Percentiles rank a stretch among this genome's conserved stretches.
phyloP scores from a whole-genome alignment of 345 rosid species.

The Aegle marmelos region DNA sequence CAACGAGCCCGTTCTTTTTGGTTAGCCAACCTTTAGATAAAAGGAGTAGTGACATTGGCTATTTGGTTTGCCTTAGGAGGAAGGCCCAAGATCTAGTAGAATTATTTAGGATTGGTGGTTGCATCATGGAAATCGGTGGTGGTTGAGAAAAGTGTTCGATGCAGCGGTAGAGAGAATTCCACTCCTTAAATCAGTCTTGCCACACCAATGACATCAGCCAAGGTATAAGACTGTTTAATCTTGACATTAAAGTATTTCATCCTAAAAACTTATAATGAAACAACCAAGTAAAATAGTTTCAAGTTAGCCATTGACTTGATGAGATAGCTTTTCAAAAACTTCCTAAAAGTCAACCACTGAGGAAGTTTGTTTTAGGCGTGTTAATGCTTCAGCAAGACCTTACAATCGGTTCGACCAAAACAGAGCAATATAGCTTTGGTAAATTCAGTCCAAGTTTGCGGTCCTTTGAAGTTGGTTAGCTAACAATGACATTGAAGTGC shows the following conservation, averaged over 20 bases:
- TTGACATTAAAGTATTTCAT: neutral
- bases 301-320: neutral
- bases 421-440: neutral
- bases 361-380: too few relatives aligned
- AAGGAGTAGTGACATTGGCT: neutral
- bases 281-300: neutral
- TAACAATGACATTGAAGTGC: too few relatives aligned
- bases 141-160: neutral
- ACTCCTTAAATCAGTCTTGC: neutral
- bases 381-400: too few relatives aligned
- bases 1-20: neutral
- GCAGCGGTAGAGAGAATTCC: too few relatives aligned
- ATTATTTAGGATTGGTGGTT: neutral
- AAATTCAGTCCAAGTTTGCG: neutral
- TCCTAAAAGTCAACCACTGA: too few relatives aligned
- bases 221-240: neutral
- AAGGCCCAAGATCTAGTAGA: neutral
- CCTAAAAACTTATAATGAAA: neutral
- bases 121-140: neutral
- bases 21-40: neutral
- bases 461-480: neutral
- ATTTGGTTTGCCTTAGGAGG: neutral
- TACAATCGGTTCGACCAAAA: neutral
- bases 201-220: neutral
- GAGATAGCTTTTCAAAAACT: neutral